Evolutionary conservation across 2,329 filamentous ascomycete species (phyloP).

Genomic region (Venturia carpophila): DNA sequence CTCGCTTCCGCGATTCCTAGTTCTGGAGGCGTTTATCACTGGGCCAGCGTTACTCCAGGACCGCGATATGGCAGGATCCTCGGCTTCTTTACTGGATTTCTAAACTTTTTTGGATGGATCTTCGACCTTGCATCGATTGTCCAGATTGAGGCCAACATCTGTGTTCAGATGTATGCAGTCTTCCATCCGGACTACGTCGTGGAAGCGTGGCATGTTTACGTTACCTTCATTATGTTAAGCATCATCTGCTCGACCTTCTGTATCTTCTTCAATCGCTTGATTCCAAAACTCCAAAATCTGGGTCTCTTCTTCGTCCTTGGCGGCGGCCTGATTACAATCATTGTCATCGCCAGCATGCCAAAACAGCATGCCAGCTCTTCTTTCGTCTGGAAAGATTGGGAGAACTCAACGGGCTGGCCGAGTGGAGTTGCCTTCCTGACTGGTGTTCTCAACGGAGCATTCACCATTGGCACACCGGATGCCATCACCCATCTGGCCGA

Average conservation of each 20-base stretch:
- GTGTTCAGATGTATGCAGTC: conserved; percentile 42
- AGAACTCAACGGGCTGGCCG: conserved; percentile 38
- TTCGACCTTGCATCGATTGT: conserved; percentile 41
- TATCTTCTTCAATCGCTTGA: conserved; percentile 48
- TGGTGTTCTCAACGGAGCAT: conserved; percentile 63
- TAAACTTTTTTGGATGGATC: conserved; percentile 36
- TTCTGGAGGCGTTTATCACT: conserved; percentile 44
- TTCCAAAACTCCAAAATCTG: conserved; percentile 47
- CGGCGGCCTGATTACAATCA: conserved; percentile 48
- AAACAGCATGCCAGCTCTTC: conserved; percentile 35
- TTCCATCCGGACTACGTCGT: conserved; percentile 40
- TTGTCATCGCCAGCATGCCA: conserved; percentile 51
- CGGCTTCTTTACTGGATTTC: conserved; percentile 18
- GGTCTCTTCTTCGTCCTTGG: conserved; percentile 47
- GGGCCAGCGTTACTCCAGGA: conserved; percentile 44
- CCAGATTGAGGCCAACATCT: conserved; percentile 39
- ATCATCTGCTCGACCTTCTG: conserved; percentile 41
- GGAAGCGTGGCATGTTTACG: conserved; percentile 46
- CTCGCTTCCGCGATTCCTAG: conserved; percentile 40
- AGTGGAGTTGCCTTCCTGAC: conserved; percentile 56
- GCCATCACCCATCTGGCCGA: conserved; percentile 58
- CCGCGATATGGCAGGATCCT: conserved; percentile 9
- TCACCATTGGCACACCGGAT: conserved; percentile 53
- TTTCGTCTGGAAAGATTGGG: conserved; percentile 41
- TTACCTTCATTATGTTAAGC: conserved; percentile 41